phyloP scores from a whole-genome alignment of 1,284 basidiomycete species.

The Leccinum fallax region DNA sequence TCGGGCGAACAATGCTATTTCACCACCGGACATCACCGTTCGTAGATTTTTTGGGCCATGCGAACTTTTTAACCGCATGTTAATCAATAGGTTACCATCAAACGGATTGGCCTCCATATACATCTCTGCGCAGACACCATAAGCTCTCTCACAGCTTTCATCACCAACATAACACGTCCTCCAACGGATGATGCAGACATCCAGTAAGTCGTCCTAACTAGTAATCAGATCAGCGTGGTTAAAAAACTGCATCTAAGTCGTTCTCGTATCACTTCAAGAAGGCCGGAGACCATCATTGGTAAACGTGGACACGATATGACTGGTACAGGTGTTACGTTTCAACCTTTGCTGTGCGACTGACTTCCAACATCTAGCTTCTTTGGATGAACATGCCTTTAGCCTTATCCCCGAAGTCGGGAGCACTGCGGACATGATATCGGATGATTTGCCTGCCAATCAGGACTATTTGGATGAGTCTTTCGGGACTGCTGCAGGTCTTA shows the following conservation, averaged over 20 bases:
- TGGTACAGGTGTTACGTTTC: slow-evolving; percentile 17
- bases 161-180: slow-evolving; percentile 46
- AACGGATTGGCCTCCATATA: slow-evolving; percentile 50
- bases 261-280: slow-evolving; percentile 10
- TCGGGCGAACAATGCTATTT: slow-evolving; percentile 35
- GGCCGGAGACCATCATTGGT: slow-evolving; percentile 7
- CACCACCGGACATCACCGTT: slow-evolving; percentile 44
- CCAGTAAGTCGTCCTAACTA: slow-evolving; percentile 38
- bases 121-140: slow-evolving; percentile 74
- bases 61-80: slow-evolving; percentile 5
- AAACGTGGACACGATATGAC: slow-evolving; percentile 36
- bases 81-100: slow-evolving; percentile 46
- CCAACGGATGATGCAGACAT: slow-evolving; percentile 41
- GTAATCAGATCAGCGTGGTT: background rate
- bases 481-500: slow-evolving; percentile 73
- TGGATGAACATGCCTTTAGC: slow-evolving; percentile 86
- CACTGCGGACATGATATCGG: slow-evolving; percentile 85
- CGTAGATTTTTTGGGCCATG: slow-evolving; percentile 15
- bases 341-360: slow-evolving; percentile 7
- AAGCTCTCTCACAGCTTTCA: slow-evolving; percentile 53
- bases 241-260: slow-evolving; percentile 13
- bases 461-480: slow-evolving; percentile 88
- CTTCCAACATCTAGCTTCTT: slow-evolving; percentile 53
- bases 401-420: slow-evolving; percentile 72
- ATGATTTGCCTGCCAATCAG: slow-evolving; percentile 87